Conservation (phyloP, 345 rosid species). For the Dovyalis caffra region DNA sequence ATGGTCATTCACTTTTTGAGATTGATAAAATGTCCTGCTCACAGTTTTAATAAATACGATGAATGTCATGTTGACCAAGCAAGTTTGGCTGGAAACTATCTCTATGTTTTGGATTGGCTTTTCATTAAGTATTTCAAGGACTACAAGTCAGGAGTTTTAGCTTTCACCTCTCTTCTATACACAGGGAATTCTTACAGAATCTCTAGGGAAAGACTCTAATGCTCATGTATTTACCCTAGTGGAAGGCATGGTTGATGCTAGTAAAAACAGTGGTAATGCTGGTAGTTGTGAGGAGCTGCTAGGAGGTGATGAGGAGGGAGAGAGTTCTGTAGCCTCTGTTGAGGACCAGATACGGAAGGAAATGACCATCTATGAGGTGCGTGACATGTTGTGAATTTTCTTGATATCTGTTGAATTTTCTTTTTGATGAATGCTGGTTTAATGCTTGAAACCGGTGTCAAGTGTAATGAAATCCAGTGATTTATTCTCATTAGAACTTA, state of each 20-base stretch:
- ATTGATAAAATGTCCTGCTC: neutral
- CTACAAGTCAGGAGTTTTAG: neutral
- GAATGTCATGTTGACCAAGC: neutral
- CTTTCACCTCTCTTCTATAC: slow-evolving; percentile 14
- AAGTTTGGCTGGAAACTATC: slow-evolving; percentile 2
- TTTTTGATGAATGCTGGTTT: neutral
- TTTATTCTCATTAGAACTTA: neutral
- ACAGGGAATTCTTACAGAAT: slow-evolving; percentile 84
- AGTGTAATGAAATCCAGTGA: neutral
- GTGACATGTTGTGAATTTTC: neutral
- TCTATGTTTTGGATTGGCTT: neutral
- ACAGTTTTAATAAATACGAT: neutral
- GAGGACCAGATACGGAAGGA: slow-evolving; percentile 89
- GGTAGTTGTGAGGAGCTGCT: slow-evolving; percentile 57
- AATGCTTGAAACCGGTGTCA: neutral
- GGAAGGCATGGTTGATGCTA: slow-evolving; percentile 59
- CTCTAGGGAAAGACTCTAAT: slow-evolving; percentile 46
- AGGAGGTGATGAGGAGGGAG: slow-evolving; percentile 79
- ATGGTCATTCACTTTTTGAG: neutral
- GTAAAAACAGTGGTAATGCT: slow-evolving; percentile 47
- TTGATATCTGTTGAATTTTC: neutral
- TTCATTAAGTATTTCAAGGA: neutral
- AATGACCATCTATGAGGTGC: slow-evolving; percentile 88
- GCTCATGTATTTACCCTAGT: slow-evolving; percentile 57
- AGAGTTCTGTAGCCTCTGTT: slow-evolving; percentile 67